phyloP scores from a whole-genome alignment of 2,329 filamentous ascomycete genomes.

The Neofusicoccum sp. region DNA sequence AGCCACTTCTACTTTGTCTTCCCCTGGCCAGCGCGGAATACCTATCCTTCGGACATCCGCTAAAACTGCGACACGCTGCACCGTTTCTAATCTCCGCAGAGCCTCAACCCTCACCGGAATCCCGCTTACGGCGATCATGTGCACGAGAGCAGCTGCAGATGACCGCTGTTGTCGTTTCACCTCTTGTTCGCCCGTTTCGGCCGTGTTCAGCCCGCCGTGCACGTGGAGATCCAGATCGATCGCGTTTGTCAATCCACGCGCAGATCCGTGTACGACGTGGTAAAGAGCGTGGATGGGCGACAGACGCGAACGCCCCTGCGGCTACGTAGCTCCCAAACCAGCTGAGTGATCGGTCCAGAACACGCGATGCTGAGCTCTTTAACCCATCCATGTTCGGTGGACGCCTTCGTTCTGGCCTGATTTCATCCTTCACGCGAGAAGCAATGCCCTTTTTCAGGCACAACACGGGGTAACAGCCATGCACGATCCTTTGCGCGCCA shows the following conservation, averaged over 20 bases:
- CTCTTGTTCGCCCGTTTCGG: background rate
- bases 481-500: background rate
- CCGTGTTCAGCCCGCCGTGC: background rate
- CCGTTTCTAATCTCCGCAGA: background rate
- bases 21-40: background rate
- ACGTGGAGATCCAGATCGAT: background rate
- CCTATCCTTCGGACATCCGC: too few relatives aligned
- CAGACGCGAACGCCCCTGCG: background rate
- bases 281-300: background rate
- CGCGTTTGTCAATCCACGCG: background rate
- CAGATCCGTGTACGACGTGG: background rate
- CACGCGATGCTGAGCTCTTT: background rate
- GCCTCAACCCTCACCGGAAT: constrained; percentile 3
- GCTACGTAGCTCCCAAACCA: background rate
- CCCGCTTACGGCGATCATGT: background rate
- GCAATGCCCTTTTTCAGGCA: background rate
- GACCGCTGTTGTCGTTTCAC: background rate
- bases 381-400: background rate
- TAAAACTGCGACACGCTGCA: background rate
- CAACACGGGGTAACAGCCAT: background rate
- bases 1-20: background rate
- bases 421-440: background rate
- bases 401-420: background rate
- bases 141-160: background rate
- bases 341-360: background rate